Evolutionary conservation across 345 rosid genomes (phyloP), one percentile per base, ranked within the genome.

Genomic region (Erysimum cheiranthoides): DNA sequence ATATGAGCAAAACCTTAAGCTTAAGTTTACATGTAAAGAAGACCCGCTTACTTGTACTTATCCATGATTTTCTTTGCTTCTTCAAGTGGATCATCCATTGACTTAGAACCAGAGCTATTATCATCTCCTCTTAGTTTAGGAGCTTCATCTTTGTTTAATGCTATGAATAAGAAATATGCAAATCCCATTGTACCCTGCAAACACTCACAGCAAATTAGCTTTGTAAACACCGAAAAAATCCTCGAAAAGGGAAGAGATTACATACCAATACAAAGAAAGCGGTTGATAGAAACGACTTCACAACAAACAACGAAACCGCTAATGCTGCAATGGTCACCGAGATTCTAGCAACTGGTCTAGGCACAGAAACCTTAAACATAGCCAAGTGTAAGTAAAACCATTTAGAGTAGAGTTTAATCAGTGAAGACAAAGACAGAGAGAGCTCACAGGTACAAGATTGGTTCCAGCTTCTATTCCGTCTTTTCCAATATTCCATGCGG

Each of bases 11-110:
- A 45, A 34, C 11, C 30, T 43, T 10, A 70, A 61, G 27, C 54
- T 43, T 10, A 39, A 39, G 4, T 21, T 21, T 50, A 49, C 28
- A 49, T 17, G 10, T 49, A 49, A 49, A 8, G 9, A 47, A 18
- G 27, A 49, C 7, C 11, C 0, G 54, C n/a, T 85, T 72, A 89
- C 83, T 94, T 94, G 88, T 92, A 94, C 83, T 90, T 94, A 13
- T 92, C 96, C 97, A 92, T 92, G 75, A 94, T 94, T 83, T 86
- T 88, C 68, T 87, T 86, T 66, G 97, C 97, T 89, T 94, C 99
- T 81, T 90, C 89, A 73, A 56, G 85, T 80, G 79, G 89, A 68
- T 73, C 84, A 50, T 83, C 79, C 73, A 76, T 60, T 42, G 81
- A 31, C 31, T 70, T 76, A 9, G 59, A 71, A 65, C 47, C 56